Evolutionary conservation across 768 basidiomycete genomes (phyloP).

Genomic region (Lactarius akahatsu): DNA sequence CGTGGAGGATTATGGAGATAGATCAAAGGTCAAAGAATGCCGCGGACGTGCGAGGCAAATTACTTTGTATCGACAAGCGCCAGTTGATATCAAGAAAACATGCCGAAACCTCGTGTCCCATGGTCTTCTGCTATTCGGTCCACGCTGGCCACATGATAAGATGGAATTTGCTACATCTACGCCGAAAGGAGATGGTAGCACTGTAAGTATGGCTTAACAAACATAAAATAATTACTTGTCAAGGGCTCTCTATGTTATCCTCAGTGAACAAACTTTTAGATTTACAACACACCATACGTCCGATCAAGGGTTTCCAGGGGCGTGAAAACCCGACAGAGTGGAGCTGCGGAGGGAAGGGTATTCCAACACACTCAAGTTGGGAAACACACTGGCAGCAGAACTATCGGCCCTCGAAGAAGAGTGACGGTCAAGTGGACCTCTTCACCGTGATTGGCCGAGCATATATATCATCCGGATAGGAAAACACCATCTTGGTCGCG

Average conservation of each 20-base stretch:
- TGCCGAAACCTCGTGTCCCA: slow-evolving; percentile 23
- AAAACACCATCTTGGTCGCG: neutral
- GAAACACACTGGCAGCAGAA: neutral
- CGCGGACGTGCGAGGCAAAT: neutral
- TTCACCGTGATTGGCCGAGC: neutral
- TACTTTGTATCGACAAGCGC: neutral
- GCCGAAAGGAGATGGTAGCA: neutral
- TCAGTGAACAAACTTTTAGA: neutral
- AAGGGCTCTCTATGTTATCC: neutral
- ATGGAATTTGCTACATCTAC: neutral
- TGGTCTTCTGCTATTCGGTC: slow-evolving; percentile 7
- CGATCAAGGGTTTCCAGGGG: neutral
- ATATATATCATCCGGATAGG: neutral
- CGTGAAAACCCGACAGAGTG: neutral
- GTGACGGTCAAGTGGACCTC: neutral
- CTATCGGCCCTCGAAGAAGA: neutral
- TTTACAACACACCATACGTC: neutral
- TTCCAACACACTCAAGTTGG: neutral
- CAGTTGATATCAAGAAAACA: slow-evolving; percentile 23
- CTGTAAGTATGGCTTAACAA: neutral
- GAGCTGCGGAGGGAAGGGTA: neutral
- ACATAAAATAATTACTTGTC: neutral
- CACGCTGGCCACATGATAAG: slow-evolving; percentile 15
- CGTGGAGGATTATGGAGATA: slow-evolving; percentile 9
- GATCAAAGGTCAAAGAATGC: neutral